Evolutionary conservation across 441 rosid species (phyloP).

Genomic region (Sinapis alba): DNA sequence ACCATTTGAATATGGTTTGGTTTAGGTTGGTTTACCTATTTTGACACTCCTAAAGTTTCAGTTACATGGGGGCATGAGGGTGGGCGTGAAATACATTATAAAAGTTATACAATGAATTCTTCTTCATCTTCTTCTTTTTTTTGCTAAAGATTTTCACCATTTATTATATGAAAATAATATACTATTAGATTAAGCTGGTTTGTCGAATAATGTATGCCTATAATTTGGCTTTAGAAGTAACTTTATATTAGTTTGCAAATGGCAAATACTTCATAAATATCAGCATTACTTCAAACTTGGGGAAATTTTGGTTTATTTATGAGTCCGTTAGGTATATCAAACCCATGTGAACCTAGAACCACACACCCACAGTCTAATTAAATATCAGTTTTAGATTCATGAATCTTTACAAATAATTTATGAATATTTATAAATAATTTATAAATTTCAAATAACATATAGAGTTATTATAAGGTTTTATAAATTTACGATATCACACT

Average conservation of each 20-base stretch:
- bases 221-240: constrained; percentile 11
- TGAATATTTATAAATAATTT: too few species aligned
- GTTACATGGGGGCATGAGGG: too few species aligned
- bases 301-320: not conserved
- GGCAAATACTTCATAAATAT: not conserved
- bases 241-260: constrained; percentile 6
- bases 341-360: not conserved
- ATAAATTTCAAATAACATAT: not conserved
- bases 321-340: not conserved
- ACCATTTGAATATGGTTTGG: too few species aligned
- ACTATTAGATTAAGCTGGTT: not conserved
- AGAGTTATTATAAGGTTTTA: not conserved
- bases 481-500: not conserved
- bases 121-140: not conserved
- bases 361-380: not conserved
- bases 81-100: too few species aligned
- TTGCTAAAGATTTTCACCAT: not conserved
- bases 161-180: not conserved
- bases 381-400: not conserved
- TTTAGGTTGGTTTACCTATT: too few species aligned
- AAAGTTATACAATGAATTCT: not conserved
- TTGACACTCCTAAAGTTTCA: too few species aligned
- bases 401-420: not conserved
- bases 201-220: not conserved
- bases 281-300: not conserved